Evolutionary conservation across 2,329 filamentous ascomycete genomes (phyloP).

Genomic region (Incumbomyces lentus): DNA sequence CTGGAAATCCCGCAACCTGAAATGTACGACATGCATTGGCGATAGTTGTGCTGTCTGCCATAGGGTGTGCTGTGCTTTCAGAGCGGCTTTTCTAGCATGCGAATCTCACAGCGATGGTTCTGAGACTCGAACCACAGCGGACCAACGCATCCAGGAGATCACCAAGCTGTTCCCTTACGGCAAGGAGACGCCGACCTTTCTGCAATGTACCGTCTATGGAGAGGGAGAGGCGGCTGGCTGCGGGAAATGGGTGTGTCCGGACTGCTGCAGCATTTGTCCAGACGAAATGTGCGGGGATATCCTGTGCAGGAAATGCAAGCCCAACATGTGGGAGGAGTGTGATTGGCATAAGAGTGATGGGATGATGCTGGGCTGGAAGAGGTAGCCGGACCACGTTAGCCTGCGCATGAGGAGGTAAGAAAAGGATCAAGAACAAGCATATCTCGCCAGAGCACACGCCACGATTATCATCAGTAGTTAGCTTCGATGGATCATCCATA

Average conservation of each 20-base stretch:
- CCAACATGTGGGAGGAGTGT: conserved; percentile 25
- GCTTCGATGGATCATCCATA: too few relatives aligned
- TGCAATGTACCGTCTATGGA: conserved; percentile 24
- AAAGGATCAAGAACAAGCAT: too few relatives aligned
- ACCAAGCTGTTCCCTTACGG: conserved; percentile 19
- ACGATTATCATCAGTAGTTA: too few relatives aligned
- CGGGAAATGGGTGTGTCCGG: conserved; percentile 25
- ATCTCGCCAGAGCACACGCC: too few relatives aligned
- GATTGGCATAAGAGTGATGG: conserved; percentile 25
- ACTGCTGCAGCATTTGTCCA: conserved; percentile 28
- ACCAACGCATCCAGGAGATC: conserved; percentile 20
- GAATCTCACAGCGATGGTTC: conserved; percentile 13
- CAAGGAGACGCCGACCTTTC: conserved; percentile 25
- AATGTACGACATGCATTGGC: conserved; percentile 24
- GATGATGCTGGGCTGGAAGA: not conserved
- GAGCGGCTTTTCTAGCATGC: conserved; percentile 14
- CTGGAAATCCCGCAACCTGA: conserved; percentile 26
- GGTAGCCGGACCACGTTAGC: not conserved
- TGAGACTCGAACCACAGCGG: conserved; percentile 10
- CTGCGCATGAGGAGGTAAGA: too few relatives aligned
- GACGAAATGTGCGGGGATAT: conserved; percentile 25
- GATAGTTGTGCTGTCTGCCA: conserved; percentile 23
- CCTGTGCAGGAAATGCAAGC: conserved; percentile 28
- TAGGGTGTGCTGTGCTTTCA: conserved; percentile 26
- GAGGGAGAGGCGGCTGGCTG: conserved; percentile 20